Conservation (phyloP, 495 filamentous ascomycete species). For the Aspergillus cristatus region DNA sequence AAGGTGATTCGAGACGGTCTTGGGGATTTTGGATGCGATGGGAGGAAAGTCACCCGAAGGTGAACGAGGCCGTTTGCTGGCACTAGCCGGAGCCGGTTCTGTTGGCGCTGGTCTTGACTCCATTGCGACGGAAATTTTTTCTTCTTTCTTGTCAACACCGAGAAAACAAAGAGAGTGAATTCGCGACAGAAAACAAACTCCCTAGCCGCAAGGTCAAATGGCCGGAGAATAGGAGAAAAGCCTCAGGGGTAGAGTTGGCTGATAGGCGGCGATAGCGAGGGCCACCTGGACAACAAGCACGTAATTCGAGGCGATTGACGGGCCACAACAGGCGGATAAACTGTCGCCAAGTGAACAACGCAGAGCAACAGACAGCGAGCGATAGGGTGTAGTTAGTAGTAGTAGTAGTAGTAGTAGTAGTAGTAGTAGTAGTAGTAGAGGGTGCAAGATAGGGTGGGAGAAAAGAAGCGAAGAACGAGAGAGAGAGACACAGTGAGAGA, state of each 20-base stretch:
- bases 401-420: conserved; percentile 1
- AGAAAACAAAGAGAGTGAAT: too few relatives aligned
- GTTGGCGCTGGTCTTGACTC: conserved; percentile 28
- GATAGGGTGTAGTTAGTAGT: background rate
- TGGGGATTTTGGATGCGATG: conserved; percentile 43
- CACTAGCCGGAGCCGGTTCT: conserved; percentile 32
- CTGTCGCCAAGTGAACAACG: too few relatives aligned
- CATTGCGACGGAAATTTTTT: conserved; percentile 21
- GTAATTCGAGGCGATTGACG: too few relatives aligned
- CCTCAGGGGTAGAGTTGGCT: too few relatives aligned
- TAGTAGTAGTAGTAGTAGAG: conserved; percentile 10
- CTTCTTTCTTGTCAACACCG: too few relatives aligned
- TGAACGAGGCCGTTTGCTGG: conserved; percentile 53
- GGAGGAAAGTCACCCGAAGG: conserved; percentile 36
- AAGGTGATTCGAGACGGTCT: conserved; percentile 47
- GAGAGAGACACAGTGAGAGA: conserved; percentile 8
- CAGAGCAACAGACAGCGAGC: conserved; percentile 1
- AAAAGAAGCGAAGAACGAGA: conserved; percentile 9
- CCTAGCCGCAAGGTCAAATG: too few relatives aligned
- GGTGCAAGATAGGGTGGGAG: conserved; percentile 8
- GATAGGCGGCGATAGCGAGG: too few relatives aligned
- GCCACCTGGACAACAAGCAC: too few relatives aligned
- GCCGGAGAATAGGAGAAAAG: too few relatives aligned
- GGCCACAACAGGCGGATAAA: too few relatives aligned
- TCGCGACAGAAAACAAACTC: too few relatives aligned